A percentile compares a stretch with the other conserved stretches of the same genome.
These are phyloP conservation scores for Pterocarpus santalinus DNA, from an alignment of 306 rosid species.

Conservation along the genomic window DNA sequence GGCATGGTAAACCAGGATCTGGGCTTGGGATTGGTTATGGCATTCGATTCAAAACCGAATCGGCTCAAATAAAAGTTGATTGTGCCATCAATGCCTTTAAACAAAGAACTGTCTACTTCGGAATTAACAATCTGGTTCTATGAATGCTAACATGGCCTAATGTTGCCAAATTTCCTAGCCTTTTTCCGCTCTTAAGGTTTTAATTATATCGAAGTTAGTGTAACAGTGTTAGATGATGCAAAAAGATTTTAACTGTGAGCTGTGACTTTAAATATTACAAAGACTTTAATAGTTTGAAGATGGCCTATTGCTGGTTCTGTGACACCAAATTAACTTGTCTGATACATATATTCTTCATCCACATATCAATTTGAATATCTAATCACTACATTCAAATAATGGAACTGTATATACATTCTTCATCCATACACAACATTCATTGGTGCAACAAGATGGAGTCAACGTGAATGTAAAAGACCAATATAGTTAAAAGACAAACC, in stretches of 20 bases:
- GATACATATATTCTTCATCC: neutral
- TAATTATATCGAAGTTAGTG: neutral
- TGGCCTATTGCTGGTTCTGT: too few relatives aligned
- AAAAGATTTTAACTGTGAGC: neutral
- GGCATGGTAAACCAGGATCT: constrained; percentile 78
- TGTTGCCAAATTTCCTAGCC: neutral
- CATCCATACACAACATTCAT: too few relatives aligned
- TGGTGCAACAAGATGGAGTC: too few relatives aligned
- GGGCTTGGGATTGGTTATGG: constrained; percentile 72
- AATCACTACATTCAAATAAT: too few relatives aligned
- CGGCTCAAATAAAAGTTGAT: constrained; percentile 65
- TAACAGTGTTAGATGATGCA: neutral
- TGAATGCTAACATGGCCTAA: constrained; percentile 39
- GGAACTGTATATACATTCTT: too few relatives aligned
- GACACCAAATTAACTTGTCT: neutral
- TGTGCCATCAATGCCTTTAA: constrained; percentile 67
- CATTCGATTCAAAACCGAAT: constrained; percentile 64
- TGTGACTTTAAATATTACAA: neutral
- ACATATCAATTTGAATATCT: too few relatives aligned
- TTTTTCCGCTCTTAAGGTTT: constrained; percentile 1
- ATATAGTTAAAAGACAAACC: neutral
- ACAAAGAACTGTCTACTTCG: constrained; percentile 64
- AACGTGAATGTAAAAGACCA: too few relatives aligned
- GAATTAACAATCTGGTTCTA: constrained; percentile 55
- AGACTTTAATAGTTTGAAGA: neutral